Evolutionary conservation across 163 green algal species (phyloP).

Genomic region (Scenedesmus sp.): DNA sequence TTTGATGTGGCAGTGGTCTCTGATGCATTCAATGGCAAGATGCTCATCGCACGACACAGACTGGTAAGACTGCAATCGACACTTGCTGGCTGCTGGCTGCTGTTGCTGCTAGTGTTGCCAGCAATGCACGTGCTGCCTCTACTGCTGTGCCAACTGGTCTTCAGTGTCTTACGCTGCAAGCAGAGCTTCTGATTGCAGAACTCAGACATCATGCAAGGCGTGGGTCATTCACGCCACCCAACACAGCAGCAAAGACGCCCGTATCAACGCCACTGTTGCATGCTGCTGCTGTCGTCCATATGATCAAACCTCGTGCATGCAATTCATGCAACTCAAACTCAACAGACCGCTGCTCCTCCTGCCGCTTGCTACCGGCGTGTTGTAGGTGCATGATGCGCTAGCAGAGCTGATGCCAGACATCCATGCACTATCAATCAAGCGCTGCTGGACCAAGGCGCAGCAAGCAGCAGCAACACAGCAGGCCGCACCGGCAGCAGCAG

Average conservation of each 20-base stretch:
- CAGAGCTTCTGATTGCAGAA: no score
- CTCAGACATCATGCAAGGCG: no score
- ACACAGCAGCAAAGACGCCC: no score
- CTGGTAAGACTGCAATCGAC: slow-evolving; percentile 47
- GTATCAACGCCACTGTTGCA: no score
- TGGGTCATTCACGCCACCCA: no score
- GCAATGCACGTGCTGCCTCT: neutral
- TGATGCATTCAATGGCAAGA: slow-evolving; percentile 67
- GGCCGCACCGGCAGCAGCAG: slow-evolving; percentile 6
- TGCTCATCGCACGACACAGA: slow-evolving; percentile 63
- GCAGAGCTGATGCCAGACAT: slow-evolving; percentile 61
- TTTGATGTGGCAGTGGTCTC: slow-evolving; percentile 68
- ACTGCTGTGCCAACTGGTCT: neutral
- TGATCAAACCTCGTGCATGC: no score
- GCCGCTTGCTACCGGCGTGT: neutral
- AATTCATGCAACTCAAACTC: no score
- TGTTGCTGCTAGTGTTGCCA: neutral
- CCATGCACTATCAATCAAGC: slow-evolving; percentile 69
- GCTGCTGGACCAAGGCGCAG: slow-evolving; percentile 41
- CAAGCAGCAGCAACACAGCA: slow-evolving; percentile 31
- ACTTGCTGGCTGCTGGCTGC: neutral
- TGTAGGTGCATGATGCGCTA: slow-evolving; percentile 52
- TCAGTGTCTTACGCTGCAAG: no score
- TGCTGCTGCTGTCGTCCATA: no score
- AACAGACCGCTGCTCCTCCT: neutral